A percentile compares a stretch with the other conserved stretches of the same genome.
Conservation (phyloP, 148 eudicot genomes). For the Dianthus caryophyllus region DNA sequence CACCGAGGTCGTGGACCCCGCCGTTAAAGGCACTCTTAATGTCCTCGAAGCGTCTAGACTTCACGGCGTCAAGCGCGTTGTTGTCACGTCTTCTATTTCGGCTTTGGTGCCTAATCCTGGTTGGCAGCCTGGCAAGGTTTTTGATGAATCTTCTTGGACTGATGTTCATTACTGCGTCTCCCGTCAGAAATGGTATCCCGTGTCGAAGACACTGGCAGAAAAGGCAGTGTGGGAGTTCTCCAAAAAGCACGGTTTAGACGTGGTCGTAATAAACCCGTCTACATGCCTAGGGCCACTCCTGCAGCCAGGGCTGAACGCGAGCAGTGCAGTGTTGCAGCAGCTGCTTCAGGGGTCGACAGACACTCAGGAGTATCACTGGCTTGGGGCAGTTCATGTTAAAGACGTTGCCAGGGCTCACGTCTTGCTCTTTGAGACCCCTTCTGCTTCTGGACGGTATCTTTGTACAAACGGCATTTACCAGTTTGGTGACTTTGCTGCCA, state of each 20-base stretch:
- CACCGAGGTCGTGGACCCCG: conserved; percentile 66
- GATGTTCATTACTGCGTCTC: conserved; percentile 73
- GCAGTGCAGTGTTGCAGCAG: conserved; percentile 73
- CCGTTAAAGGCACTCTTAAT: conserved; percentile 66
- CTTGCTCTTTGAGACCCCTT: conserved; percentile 55
- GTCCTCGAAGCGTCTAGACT: conserved; percentile 61
- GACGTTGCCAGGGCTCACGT: conserved; percentile 86
- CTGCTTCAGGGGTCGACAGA: conserved; percentile 78
- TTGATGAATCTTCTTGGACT: conserved; percentile 67
- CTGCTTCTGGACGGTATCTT: conserved; percentile 80
- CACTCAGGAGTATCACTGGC: conserved; percentile 82
- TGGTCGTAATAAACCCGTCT: conserved; percentile 72
- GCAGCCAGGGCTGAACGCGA: conserved; percentile 79
- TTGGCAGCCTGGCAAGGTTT: conserved; percentile 30
- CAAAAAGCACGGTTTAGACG: conserved; percentile 48
- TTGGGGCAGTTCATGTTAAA: conserved; percentile 85
- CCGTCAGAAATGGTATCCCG: conserved; percentile 90
- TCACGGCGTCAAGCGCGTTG: conserved; percentile 57
- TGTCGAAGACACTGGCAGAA: conserved; percentile 83
- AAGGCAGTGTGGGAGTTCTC: conserved; percentile 83
- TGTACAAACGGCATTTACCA: conserved; percentile 89
- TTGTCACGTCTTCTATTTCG: conserved; percentile 71
- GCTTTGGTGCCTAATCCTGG: conserved; percentile 76
- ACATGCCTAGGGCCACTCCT: conserved; percentile 77
- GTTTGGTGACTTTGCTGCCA: conserved; percentile 71